Conservation (phyloP, 352 stramenopile species). For the Phytophthora rubi region DNA sequence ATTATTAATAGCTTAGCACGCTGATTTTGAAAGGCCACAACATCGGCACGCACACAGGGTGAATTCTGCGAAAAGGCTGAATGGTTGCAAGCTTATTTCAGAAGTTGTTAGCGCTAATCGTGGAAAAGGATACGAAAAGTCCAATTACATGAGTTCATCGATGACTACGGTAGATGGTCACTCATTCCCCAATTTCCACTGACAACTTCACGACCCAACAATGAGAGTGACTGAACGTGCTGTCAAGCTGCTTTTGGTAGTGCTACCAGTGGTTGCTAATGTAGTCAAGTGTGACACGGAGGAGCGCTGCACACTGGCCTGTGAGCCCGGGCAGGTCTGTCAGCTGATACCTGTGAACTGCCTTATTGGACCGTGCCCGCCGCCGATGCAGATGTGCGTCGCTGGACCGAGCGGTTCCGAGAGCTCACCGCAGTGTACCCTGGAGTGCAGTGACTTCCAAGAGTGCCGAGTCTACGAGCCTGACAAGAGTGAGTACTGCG, state of each 20-base stretch:
- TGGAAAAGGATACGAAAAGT: background rate
- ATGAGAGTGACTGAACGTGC: background rate
- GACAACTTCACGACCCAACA: background rate
- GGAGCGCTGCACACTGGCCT: constrained; percentile 17
- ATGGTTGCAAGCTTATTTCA: no score
- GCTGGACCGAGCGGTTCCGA: constrained; percentile 1
- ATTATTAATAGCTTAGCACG: background rate
- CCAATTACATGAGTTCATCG: no score
- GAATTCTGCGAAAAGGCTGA: no score
- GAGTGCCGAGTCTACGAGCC: constrained; percentile 17
- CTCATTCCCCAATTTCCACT: background rate
- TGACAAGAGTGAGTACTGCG: constrained; percentile 21
- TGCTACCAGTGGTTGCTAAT: constrained; percentile 2
- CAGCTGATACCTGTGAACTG: constrained; percentile 14
- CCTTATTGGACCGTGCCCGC: constrained; percentile 10
- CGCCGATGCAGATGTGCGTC: constrained; percentile 20
- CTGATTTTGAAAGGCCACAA: background rate
- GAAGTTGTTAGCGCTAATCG: background rate
- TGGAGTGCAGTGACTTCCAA: background rate
- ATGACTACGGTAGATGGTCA: background rate
- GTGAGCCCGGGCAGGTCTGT: constrained; percentile 4
- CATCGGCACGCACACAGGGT: no score
- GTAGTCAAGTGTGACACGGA: constrained; percentile 1
- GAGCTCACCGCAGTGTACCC: background rate
- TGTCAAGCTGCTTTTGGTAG: background rate